A percentile compares a stretch with the other conserved stretches of the same genome.
Conservation (phyloP, 1,139 yeast genomes). For the Debaryomyces sp. region DNA sequence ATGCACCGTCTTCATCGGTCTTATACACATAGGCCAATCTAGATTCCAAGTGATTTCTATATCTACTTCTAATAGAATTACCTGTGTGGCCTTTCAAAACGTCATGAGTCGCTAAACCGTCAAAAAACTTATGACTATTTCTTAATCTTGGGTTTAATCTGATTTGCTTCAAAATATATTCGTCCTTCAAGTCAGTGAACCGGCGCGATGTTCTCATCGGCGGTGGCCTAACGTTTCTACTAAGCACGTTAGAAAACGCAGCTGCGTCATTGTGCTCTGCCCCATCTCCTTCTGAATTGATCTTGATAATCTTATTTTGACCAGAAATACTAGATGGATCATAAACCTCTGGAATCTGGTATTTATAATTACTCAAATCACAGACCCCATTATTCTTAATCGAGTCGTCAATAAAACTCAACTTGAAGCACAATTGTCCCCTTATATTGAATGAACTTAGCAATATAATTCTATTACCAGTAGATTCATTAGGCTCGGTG, state of each 20-base stretch:
- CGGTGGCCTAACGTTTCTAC: slow-evolving; percentile 8
- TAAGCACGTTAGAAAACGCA: slow-evolving; percentile 3
- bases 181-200: slow-evolving; percentile 65
- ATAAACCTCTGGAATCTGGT: slow-evolving; percentile 7
- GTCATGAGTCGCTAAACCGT: slow-evolving; percentile 55
- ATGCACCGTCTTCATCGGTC: slow-evolving; percentile 53
- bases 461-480: slow-evolving; percentile 15
- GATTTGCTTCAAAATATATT: slow-evolving; percentile 63
- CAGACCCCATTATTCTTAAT: slow-evolving; percentile 11
- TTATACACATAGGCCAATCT: slow-evolving; percentile 61
- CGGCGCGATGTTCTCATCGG: slow-evolving; percentile 11
- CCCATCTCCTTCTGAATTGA: slow-evolving; percentile 4
- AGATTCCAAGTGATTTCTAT: slow-evolving; percentile 56
- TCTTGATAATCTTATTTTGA: slow-evolving; percentile 6
- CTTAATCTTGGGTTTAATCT: slow-evolving; percentile 66
- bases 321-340: slow-evolving; percentile 7
- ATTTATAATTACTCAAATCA: slow-evolving; percentile 11
- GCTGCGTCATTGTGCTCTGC: not conserved
- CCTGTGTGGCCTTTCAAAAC: slow-evolving; percentile 68
- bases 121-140: slow-evolving; percentile 67
- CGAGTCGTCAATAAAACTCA: slow-evolving; percentile 27
- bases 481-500: slow-evolving; percentile 17
- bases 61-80: slow-evolving; percentile 71
- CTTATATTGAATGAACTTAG: slow-evolving; percentile 12
- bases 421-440: slow-evolving; percentile 14